These are phyloP conservation scores for Lasiodiplodia citricola DNA, from an alignment of 2,329 filamentous ascomycete genomes.

Conservation along the genomic window DNA sequence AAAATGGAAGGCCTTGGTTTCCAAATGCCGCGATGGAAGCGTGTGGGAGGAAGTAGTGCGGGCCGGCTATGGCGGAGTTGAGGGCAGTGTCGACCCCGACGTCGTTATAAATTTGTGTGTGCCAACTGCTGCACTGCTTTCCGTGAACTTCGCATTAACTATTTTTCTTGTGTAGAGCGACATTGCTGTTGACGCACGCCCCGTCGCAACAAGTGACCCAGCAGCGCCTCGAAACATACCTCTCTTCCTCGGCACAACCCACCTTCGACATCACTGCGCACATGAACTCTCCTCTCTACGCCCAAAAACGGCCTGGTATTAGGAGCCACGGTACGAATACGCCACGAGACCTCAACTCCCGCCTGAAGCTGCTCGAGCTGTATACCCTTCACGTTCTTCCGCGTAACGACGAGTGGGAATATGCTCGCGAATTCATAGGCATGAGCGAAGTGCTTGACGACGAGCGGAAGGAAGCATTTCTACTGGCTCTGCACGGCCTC, in stretches of 20 bases:
- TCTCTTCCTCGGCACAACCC: constrained; percentile 76
- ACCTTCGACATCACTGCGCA: constrained; percentile 73
- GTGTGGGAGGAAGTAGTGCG: constrained; percentile 95
- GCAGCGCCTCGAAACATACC: constrained; percentile 83
- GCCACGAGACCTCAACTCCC: constrained; percentile 79
- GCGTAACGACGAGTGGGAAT: constrained; percentile 94
- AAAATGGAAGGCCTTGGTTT: constrained; percentile 81
- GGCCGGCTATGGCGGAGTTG: constrained; percentile 84
- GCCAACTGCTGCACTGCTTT: not conserved
- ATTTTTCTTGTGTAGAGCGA: constrained; percentile 66
- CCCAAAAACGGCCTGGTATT: constrained; percentile 40
- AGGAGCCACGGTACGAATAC: constrained; percentile 72
- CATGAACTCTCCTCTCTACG: constrained; percentile 56
- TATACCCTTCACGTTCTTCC: constrained; percentile 96
- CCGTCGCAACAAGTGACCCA: constrained; percentile 84
- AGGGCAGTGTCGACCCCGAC: constrained; percentile 91
- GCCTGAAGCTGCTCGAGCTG: constrained; percentile 91
- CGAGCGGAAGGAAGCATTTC: constrained; percentile 85
- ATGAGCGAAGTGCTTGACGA: constrained; percentile 89
- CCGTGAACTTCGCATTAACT: not conserved
- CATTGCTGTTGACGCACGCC: constrained; percentile 87
- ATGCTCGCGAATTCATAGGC: constrained; percentile 87
- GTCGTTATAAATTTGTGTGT: constrained; percentile 84
- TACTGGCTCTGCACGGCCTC: constrained; percentile 82
- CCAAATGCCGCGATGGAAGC: constrained; percentile 83